Base-by-base conservation (phyloP, 208 protist species). In the Leishmania aethiopica region DNA sequence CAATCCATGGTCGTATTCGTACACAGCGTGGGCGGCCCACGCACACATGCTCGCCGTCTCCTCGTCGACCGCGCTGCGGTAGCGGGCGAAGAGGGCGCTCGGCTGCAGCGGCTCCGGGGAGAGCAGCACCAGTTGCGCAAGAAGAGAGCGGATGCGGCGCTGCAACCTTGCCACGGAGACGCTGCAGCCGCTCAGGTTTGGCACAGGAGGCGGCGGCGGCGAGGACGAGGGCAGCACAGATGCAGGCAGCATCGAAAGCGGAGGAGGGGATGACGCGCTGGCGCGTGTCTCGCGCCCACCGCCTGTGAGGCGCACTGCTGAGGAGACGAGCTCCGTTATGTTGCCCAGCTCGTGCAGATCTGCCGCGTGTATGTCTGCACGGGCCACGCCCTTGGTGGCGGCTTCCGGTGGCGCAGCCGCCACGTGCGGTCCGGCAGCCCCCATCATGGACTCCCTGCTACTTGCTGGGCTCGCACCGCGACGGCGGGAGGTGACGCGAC, bases 81-180 rank as follows among this genome's bases (percentile, higher is more conserved):
- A 83, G 10, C 80, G 45, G 8, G 67, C 49, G 11, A 84, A 76
- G n/a, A 94, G 70, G 1, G 53, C 71, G 32, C 78, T 69, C 77
- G 84, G 80, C 37, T 51, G 84, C 37, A 89, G 81, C n/a, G 90
- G 90, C 59, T 83, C 57, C 8, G 88, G 55, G n/a, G 89, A 85
- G 3, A 91, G 83, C 5, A 94, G 83, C 22, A 94, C 73, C 0
- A 89, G 75, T 70, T 88, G 87, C 22, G 90, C 82, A 42, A 94
- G 77, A 6, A 85, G 47, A 49, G 87, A 83, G 19, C 91, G 84
- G 53, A 94, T 87, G 51, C 87, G 84, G 60, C 73, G 59, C 19
- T 86, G 84, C 32, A 88, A 60, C 2, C 32, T 59, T 42, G 51
- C 7, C 10, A 69, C 57, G 22, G 75, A 70, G 55, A 67, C 17